Evolutionary conservation across 352 stramenopile species (phyloP).

Genomic region (Phytophthora nicotianae): DNA sequence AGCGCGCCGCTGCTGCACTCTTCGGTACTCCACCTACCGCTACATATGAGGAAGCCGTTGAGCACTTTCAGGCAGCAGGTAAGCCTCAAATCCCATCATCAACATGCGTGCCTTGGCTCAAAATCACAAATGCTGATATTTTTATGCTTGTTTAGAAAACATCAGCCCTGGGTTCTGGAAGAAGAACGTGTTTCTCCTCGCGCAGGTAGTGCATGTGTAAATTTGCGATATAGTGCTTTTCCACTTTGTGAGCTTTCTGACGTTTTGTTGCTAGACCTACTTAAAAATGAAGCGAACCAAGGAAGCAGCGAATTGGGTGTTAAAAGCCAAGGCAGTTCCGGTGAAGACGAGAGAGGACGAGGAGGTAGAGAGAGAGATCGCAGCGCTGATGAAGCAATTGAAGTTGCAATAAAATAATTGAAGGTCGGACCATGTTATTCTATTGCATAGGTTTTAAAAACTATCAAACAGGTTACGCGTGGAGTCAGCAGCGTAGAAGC

Average conservation of each 20-base stretch:
- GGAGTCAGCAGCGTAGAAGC: too few relatives aligned
- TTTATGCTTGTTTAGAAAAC: conserved; percentile 38
- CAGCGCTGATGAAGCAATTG: conserved; percentile 54
- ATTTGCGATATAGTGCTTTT: not conserved
- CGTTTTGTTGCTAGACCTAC: conserved; percentile 47
- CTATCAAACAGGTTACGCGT: conserved; percentile 8
- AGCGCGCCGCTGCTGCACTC: conserved; percentile 62
- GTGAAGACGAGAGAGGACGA: conserved; percentile 70
- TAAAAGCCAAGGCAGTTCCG: conserved; percentile 50
- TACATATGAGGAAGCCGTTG: conserved; percentile 68
- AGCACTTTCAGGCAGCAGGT: conserved; percentile 62
- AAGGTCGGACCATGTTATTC: conserved; percentile 20
- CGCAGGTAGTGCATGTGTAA: conserved; percentile 39
- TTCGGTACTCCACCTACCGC: conserved; percentile 64
- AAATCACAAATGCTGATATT: conserved; percentile 7
- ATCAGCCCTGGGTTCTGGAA: conserved; percentile 80
- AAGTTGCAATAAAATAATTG: conserved; percentile 19
- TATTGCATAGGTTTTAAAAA: conserved; percentile 6
- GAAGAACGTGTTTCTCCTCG: conserved; percentile 74
- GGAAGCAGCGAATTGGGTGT: conserved; percentile 54
- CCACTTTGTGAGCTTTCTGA: not conserved
- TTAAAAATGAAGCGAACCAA: conserved; percentile 64
- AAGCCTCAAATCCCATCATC: conserved; percentile 1
- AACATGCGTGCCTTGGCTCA: not conserved
- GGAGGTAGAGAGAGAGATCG: conserved; percentile 50